Evolutionary conservation across 345 rosid species (phyloP).

Genomic region (Melaleuca alternifolia): DNA sequence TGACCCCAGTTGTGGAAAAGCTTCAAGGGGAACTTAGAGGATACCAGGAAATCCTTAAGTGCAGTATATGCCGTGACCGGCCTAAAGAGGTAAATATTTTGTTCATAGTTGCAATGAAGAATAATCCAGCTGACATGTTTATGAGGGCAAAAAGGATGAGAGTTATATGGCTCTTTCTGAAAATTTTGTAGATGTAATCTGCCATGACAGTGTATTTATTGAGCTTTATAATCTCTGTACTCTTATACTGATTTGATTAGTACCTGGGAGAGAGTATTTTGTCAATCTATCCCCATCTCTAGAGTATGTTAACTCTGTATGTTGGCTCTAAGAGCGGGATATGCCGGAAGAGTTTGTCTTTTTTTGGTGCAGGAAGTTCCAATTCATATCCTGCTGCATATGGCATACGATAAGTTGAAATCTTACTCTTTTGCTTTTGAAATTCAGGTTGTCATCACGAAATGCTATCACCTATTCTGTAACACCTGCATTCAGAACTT

Average conservation of each 20-base stretch:
- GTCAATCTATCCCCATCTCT: not conserved
- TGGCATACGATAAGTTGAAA: not conserved
- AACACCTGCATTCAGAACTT: slow-evolving; percentile 70
- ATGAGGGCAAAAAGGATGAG: not conserved
- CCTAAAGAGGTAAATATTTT: slow-evolving; percentile 65
- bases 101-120: not conserved
- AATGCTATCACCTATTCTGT: slow-evolving; percentile 95
- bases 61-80: slow-evolving; percentile 76
- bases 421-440: not conserved
- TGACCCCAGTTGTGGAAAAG: slow-evolving; percentile 67
- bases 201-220: not conserved
- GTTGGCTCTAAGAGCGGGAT: not conserved
- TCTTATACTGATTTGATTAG: not conserved
- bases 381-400: not conserved
- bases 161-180: not conserved
- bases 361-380: not conserved
- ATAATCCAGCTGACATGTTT: not conserved
- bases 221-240: not conserved
- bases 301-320: not conserved
- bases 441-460: slow-evolving; percentile 85
- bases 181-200: not conserved
- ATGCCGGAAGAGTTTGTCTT: not conserved
- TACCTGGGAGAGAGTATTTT: not conserved
- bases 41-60: slow-evolving; percentile 85
- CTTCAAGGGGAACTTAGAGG: slow-evolving; percentile 73